Percentiles rank a stretch among this genome's conserved stretches.
phyloP scores from a whole-genome alignment of 2,329 filamentous ascomycete genomes.

The Colletotrichum graminicola region DNA sequence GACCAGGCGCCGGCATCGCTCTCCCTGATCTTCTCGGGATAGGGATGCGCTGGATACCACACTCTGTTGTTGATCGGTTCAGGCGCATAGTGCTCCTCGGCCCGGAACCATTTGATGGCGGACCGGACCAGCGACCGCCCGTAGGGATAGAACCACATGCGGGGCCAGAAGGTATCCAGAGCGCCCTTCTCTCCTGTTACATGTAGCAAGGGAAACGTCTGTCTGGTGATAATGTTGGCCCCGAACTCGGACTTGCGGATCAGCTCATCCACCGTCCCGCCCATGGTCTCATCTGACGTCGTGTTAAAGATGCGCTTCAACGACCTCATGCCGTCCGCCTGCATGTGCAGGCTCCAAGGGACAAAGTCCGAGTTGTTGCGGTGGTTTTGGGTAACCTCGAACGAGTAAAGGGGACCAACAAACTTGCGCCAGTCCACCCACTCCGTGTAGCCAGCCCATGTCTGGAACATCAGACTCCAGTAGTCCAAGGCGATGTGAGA shows the following conservation, averaged over 20 bases:
- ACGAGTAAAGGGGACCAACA: constrained; percentile 46
- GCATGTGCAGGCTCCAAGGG: constrained; percentile 51
- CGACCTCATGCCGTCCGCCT: constrained; percentile 47
- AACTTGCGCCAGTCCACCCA: constrained; percentile 52
- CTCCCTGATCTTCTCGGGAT: constrained; percentile 34
- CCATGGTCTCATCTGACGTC: constrained; percentile 47
- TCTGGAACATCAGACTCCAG: constrained; percentile 56
- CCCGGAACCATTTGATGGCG: constrained; percentile 45
- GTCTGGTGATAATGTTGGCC: constrained; percentile 53
- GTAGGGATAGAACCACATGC: constrained; percentile 56
- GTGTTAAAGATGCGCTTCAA: constrained; percentile 50
- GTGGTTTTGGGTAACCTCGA: constrained; percentile 43
- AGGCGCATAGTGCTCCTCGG: constrained; percentile 45
- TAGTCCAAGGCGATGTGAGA: constrained; percentile 57
- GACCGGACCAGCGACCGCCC: constrained; percentile 49
- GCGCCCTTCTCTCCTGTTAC: constrained; percentile 54
- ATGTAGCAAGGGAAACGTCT: constrained; percentile 54
- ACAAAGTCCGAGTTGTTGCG: constrained; percentile 46
- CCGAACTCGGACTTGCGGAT: constrained; percentile 51
- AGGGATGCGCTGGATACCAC: constrained; percentile 46
- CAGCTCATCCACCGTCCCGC: constrained; percentile 48
- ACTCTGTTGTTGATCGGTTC: constrained; percentile 49
- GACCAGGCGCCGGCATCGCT: constrained; percentile 41
- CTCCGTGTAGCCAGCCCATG: constrained; percentile 52
- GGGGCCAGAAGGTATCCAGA: constrained; percentile 50